Evolutionary conservation across 1,139 yeast species (phyloP).

Genomic region (Keqinozyma sinolaborantium): DNA sequence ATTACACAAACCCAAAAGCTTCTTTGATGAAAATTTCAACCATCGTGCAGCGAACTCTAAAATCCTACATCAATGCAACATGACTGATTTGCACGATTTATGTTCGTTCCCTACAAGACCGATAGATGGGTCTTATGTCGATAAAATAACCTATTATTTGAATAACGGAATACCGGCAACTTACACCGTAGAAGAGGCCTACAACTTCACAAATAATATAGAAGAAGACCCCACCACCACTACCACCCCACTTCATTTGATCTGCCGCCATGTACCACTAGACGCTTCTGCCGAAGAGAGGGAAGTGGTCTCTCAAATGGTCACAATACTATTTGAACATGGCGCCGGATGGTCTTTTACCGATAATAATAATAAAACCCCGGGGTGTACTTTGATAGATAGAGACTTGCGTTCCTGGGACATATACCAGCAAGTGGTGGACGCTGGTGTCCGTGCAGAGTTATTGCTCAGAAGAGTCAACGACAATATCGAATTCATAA

Average conservation of each 20-base stretch:
- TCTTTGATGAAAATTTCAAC: background rate
- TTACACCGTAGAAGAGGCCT: constrained; percentile 75
- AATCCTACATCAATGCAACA: no score
- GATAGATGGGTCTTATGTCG: constrained; percentile 43
- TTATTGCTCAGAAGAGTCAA: constrained; percentile 69
- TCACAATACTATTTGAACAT: constrained; percentile 65
- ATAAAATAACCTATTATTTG: constrained; percentile 42
- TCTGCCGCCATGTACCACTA: constrained; percentile 50
- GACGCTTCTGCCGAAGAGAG: constrained; percentile 43
- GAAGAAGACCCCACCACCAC: constrained; percentile 46
- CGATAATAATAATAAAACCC: constrained; percentile 65
- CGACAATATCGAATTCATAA: constrained; percentile 46
- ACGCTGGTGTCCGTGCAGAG: constrained; percentile 92
- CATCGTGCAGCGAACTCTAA: no score
- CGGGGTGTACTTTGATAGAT: constrained; percentile 66
- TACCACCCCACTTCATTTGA: constrained; percentile 77
- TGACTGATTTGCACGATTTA: constrained; percentile 72
- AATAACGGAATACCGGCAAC: constrained; percentile 75
- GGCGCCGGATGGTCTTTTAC: constrained; percentile 91
- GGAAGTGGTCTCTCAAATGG: constrained; percentile 48
- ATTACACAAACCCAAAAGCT: background rate
- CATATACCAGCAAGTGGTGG: constrained; percentile 56
- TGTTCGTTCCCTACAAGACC: constrained; percentile 60
- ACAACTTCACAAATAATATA: constrained; percentile 44
- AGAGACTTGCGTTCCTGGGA: constrained; percentile 42